Percentiles rank a stretch among this genome's conserved stretches.
phyloP scores from a whole-genome alignment of 2,329 filamentous ascomycete species.

The Trichoderma koningiopsis region DNA sequence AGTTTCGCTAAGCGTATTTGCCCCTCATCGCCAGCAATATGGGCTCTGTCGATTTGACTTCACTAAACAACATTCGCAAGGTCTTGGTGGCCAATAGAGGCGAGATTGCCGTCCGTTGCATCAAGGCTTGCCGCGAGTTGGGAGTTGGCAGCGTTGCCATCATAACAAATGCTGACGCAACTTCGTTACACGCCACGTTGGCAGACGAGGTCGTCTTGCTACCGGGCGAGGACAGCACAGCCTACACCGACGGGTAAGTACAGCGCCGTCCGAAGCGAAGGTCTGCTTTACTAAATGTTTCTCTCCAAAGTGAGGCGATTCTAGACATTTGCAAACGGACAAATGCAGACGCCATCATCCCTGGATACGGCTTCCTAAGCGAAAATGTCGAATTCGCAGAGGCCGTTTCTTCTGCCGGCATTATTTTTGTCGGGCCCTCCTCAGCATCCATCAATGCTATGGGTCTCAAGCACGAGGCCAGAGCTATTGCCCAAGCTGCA shows the following conservation, averaged over 20 bases:
- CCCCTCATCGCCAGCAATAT: too few relatives aligned
- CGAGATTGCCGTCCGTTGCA: slow-evolving; percentile 73
- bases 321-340: too few relatives aligned
- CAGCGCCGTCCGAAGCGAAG: too few relatives aligned
- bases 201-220: slow-evolving; percentile 69
- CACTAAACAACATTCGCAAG: neutral
- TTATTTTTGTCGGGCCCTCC: slow-evolving; percentile 62
- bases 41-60: neutral
- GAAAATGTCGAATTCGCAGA: slow-evolving; percentile 65
- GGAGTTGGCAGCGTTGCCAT: neutral
- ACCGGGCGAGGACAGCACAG: slow-evolving; percentile 43
- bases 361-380: neutral
- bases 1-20: too few relatives aligned
- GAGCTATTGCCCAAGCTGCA: slow-evolving; percentile 35
- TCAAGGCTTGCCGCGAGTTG: slow-evolving; percentile 33
- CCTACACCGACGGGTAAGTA: too few relatives aligned
- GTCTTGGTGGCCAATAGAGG: slow-evolving; percentile 69
- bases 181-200: slow-evolving; percentile 68
- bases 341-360: too few relatives aligned
- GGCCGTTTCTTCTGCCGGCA: slow-evolving; percentile 53
- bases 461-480: slow-evolving; percentile 44
- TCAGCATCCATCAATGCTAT: slow-evolving; percentile 46
- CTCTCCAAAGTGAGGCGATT: neutral
- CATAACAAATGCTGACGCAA: slow-evolving; percentile 58
- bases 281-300: too few relatives aligned